Base-by-base conservation (phyloP, 495 filamentous ascomycete species). In the Podospora pseudocomata region DNA sequence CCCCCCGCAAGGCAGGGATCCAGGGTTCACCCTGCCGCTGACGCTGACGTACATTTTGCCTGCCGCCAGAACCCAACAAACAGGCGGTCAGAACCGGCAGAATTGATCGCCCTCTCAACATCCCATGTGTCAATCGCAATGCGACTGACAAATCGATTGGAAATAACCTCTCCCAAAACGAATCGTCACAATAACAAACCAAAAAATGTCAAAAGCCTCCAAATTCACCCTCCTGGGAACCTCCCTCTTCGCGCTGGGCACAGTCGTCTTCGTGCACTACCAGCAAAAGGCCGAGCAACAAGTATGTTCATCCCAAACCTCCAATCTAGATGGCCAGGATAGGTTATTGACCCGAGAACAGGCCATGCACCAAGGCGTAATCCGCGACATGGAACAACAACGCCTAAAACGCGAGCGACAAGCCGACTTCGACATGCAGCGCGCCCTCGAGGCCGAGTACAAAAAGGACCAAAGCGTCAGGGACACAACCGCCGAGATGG, bases 301-400 rank as follows among this genome's bases (percentile, higher is more conserved):
- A 76, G 94, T 97, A 80, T 65, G 86, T 78, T 11, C 4, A 16
- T 23, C 27, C 34, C 54, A 67, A 59, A 62, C 68, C 74, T 56
- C 15, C 64, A 49, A n/a, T 15, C 20, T 30, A 5, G 2, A 18
- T 61, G 7, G 59, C 20, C 7, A 28, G 30, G 4, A 28, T 30
- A 18, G 5, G 23, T 39, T 3, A 3, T 6, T 5, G 5, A 49
- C 39, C 32, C 7, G 39, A 57, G 28, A 63, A 54, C 75, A 97
- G 94, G 91, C 92, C 56, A 99, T 99, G 95, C 95, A 99, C 76
- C 86, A 87, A 66, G 96, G 96, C 18, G 95, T 99, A 7, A 82
- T 97, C 72, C 91, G 94, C 57, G 96, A 98, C 72, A 91, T 97
- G 82, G 94, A 98, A 74, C 94, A 96, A 77, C 93, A 97, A 74